Conservation (phyloP, 306 rosid species). For the Elaeagnus macrophylla region DNA sequence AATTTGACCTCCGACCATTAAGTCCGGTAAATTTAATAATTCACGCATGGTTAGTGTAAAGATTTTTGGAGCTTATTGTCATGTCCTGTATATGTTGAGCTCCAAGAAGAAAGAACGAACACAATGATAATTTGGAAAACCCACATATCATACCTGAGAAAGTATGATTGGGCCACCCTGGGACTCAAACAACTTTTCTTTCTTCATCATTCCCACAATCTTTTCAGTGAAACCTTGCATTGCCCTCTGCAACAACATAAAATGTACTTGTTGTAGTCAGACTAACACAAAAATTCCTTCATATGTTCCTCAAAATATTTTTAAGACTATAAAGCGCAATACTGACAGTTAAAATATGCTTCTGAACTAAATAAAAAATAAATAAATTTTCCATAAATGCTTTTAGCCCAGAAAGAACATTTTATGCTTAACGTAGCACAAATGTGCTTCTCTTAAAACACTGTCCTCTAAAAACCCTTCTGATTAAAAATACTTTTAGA, state of each 20-base stretch:
- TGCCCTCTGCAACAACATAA: conserved; percentile 60
- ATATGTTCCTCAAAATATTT: too few relatives aligned
- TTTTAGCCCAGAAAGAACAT: too few relatives aligned
- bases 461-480: too few relatives aligned
- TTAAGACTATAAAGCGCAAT: too few relatives aligned
- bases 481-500: too few relatives aligned
- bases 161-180: conserved; percentile 99
- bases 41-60: neutral
- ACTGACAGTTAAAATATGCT: too few relatives aligned
- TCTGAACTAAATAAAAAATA: too few relatives aligned
- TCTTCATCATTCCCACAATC: conserved; percentile 95
- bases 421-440: too few relatives aligned
- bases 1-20: neutral
- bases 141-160: conserved; percentile 57
- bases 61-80: neutral
- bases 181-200: conserved; percentile 72
- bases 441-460: too few relatives aligned
- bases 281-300: neutral
- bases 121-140: conserved; percentile 3
- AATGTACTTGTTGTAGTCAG: neutral
- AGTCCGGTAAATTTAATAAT: neutral
- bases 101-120: conserved; percentile 3
- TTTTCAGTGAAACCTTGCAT: conserved; percentile 95
- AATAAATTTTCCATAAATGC: too few relatives aligned
- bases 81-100: conserved; percentile 5